Base-by-base conservation (phyloP, 2,329 filamentous ascomycete species). In the Xenosphaeropsis pyriputrescens region DNA sequence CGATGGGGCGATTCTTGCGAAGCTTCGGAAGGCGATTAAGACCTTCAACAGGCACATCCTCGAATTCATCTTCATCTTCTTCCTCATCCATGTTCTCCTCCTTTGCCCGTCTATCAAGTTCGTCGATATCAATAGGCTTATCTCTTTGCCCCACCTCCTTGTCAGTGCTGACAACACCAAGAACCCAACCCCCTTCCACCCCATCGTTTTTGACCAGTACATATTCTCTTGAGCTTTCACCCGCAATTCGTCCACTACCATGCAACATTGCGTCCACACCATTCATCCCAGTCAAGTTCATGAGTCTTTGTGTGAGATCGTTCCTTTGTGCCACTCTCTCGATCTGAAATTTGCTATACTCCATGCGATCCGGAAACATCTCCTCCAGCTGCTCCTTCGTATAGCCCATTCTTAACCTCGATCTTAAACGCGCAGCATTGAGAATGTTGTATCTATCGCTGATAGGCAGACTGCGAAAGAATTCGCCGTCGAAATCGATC, bases 281-380 rank as follows among this genome's bases (percentile, higher is more conserved):
- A 15, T 78, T 79, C 84, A 93, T 93, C 29, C 88, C 89, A 48
- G 89, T 86, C 49, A 98, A 73, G 49, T 85, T 75, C 91, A 98
- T 98, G 40, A 98, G 63, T 30, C 89, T 72, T 55, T 98, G 91
- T 0, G 93, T 98, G 19, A 98, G 68, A 44, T 94, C 83, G 51
- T 98, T 98, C 36, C 93, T 71, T 60, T 98, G 89, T 47, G 72
- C 75, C 9, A 96, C 93, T 41, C 91, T 70, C 54, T 96, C 91
- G 41, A 98, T 94, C 58, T 98, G 91, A 52, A 98, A 98, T 43
- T 71, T 80, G 1, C 88, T 95, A 53, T 98, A 98, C 1, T 81
- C 91, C 86, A 98, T 95, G 18, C 91, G 76, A 55, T 98, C 82
- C 0, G 91, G 89, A 55, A 98, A 98, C 91, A 98, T 98, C 34